Evolutionary conservation across 768 basidiomycete species (phyloP).

Genomic region (Russula griseocarnosa): DNA sequence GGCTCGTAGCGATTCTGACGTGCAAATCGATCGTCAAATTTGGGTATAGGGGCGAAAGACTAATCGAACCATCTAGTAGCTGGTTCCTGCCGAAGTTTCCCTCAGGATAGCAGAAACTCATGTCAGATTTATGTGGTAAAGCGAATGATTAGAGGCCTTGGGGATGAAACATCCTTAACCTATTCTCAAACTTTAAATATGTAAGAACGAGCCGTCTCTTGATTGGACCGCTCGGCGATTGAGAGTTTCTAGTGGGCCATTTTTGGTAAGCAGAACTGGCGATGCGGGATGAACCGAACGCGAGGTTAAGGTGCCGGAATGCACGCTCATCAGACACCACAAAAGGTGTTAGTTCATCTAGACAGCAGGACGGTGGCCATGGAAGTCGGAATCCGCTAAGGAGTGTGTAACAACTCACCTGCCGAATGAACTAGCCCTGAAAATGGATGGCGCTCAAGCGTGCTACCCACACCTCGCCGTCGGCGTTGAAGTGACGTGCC

Average conservation of each 20-base stretch:
- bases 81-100: constrained; percentile 91
- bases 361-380: constrained; percentile 58
- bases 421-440: constrained; percentile 78
- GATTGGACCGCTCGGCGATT: constrained; percentile 50
- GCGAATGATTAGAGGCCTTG: constrained; percentile 66
- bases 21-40: constrained; percentile 95
- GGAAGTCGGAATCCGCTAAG: too few relatives aligned
- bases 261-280: constrained; percentile 72
- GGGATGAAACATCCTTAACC: constrained; percentile 67
- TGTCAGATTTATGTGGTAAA: constrained; percentile 60
- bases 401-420: too few relatives aligned
- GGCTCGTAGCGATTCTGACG: constrained; percentile 94
- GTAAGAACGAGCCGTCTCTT: constrained; percentile 54
- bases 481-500: constrained; percentile 65
- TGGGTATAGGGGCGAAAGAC: constrained; percentile 96
- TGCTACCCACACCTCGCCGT: constrained; percentile 80
- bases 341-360: constrained; percentile 83
- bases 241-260: constrained; percentile 68
- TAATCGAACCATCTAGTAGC: constrained; percentile 94
- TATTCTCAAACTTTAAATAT: constrained; percentile 71
- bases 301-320: constrained; percentile 79
- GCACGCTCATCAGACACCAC: constrained; percentile 81
- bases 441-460: constrained; percentile 88
- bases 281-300: constrained; percentile 69
- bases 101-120: constrained; percentile 66